Evolutionary conservation across 139 green algal species (phyloP).

Genomic region (Spirogloea muscicola): DNA sequence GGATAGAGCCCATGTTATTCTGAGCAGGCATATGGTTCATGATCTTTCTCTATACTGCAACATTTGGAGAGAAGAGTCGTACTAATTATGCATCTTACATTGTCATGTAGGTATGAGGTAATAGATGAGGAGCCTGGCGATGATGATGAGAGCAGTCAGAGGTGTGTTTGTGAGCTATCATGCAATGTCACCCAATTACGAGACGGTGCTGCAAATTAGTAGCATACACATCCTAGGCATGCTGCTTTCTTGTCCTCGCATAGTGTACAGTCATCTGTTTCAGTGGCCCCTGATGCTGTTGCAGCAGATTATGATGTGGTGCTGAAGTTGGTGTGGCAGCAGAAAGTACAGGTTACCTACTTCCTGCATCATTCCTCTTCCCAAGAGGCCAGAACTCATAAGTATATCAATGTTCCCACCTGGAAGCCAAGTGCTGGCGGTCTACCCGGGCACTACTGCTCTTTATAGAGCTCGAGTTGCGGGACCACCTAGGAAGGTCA

Average conservation of each 20-base stretch:
- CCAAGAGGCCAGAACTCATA: slow-evolving; percentile 12
- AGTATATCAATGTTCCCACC: slow-evolving; percentile 13
- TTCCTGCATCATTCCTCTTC: slow-evolving; percentile 42
- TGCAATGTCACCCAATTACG: too few species aligned
- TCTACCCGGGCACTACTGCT: slow-evolving; percentile 47
- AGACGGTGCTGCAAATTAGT: too few species aligned
- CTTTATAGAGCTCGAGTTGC: slow-evolving; percentile 38
- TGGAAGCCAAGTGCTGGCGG: slow-evolving; percentile 32
- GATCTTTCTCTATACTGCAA: too few species aligned
- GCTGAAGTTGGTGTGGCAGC: too few species aligned
- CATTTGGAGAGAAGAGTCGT: too few species aligned
- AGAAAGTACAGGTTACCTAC: slow-evolving; percentile 33
- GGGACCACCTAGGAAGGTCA: slow-evolving; percentile 29
- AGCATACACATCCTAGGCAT: too few species aligned
- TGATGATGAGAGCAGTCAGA: slow-evolving; percentile 26
- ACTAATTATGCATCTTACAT: too few species aligned
- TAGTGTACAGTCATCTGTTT: too few species aligned
- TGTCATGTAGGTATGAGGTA: slow-evolving; percentile 41
- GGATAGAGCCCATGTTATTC: too few species aligned
- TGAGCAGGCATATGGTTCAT: too few species aligned
- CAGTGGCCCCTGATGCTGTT: not conserved
- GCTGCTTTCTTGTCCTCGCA: too few species aligned
- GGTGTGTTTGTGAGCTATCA: too few species aligned
- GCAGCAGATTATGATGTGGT: not conserved
- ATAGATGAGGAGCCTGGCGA: slow-evolving; percentile 43